These are phyloP conservation scores for Fagus crenata DNA, from an alignment of 306 rosid genomes.

Conservation along the genomic window DNA sequence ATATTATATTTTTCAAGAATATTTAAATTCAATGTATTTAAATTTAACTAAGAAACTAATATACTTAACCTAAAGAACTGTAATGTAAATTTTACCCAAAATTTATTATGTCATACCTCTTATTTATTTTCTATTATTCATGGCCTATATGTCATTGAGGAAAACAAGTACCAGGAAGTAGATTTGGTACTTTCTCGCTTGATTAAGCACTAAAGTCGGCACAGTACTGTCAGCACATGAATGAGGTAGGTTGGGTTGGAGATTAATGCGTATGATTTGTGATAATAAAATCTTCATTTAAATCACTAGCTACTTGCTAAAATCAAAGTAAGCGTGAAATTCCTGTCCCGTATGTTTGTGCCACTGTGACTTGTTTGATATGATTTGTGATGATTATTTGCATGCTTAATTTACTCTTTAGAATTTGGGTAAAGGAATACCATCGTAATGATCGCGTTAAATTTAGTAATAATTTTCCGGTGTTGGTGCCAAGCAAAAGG, in stretches of 20 bases:
- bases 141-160: background rate
- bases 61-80: too few relatives aligned
- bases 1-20: too few relatives aligned
- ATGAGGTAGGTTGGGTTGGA: background rate
- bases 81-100: too few relatives aligned
- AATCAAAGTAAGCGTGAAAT: slow-evolving; percentile 51
- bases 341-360: slow-evolving; percentile 52
- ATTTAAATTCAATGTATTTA: too few relatives aligned
- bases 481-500: background rate
- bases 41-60: too few relatives aligned
- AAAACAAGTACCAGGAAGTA: background rate
- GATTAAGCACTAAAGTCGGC: background rate
- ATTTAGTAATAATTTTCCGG: background rate
- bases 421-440: background rate
- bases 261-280: background rate
- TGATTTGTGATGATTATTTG: slow-evolving; percentile 47
- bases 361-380: slow-evolving; percentile 38
- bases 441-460: background rate
- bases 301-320: slow-evolving; percentile 3
- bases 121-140: too few relatives aligned
- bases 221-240: background rate
- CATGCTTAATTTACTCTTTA: slow-evolving; percentile 21
- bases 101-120: too few relatives aligned
- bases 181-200: background rate
- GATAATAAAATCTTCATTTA: background rate